Percentiles rank a stretch among this genome's conserved stretches.
phyloP scores from a whole-genome alignment of 2,329 filamentous ascomycete species.

The Septoria petroselini region DNA sequence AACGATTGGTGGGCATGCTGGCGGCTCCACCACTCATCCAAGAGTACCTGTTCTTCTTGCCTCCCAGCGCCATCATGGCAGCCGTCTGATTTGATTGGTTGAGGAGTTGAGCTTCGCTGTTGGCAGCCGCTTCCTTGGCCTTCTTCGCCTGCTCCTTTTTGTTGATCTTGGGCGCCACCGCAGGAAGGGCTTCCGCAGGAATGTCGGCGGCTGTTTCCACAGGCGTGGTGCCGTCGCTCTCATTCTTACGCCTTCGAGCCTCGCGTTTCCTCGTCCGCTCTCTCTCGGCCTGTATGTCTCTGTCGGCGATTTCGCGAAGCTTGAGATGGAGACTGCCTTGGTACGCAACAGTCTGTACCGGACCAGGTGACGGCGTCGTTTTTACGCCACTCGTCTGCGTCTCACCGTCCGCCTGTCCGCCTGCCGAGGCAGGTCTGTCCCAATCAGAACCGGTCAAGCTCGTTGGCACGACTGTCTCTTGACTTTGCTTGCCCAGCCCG shows the following conservation, averaged over 20 bases:
- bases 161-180: constrained; percentile 63
- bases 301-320: constrained; percentile 61
- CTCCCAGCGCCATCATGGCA: constrained; percentile 64
- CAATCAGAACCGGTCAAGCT: constrained; percentile 36
- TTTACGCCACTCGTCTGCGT: constrained; percentile 21
- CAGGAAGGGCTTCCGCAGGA: constrained; percentile 32
- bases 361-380: constrained; percentile 37
- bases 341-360: constrained; percentile 45
- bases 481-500: constrained; percentile 43
- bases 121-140: constrained; percentile 63
- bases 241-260: constrained; percentile 39
- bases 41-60: constrained; percentile 66
- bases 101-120: constrained; percentile 46
- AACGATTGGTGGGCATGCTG: constrained; percentile 53
- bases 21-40: constrained; percentile 66
- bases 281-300: constrained; percentile 71
- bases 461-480: constrained; percentile 41
- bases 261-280: constrained; percentile 50
- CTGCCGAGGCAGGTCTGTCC: constrained; percentile 27
- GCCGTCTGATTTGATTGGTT: constrained; percentile 81
- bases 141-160: constrained; percentile 86
- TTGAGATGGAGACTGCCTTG: constrained; percentile 47
- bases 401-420: constrained; percentile 24
- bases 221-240: constrained; percentile 22
- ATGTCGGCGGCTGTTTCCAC: constrained; percentile 32